phyloP scores from a whole-genome alignment of 129 eudicot species.

The Helianthus annuus region HanXRQr2.0-SUNRISE NC_035447.2:171163757-171164256 shows the following conservation, averaged over 20 bases:
- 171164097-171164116: too few species aligned
- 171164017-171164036: background rate
- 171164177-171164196: too few species aligned
- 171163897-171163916: constrained; percentile 43
- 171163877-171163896: constrained; percentile 50
- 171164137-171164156: too few species aligned
- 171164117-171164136: too few species aligned
- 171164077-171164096: too few species aligned
- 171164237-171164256: too few species aligned
- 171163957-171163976: constrained; percentile 6
- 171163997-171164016: background rate
- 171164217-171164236: too few species aligned
- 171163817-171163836: background rate
- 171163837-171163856: constrained; percentile 54
- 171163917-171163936: constrained; percentile 57
- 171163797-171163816: constrained; percentile 8
- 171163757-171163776: constrained; percentile 58
- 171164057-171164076: too few species aligned
- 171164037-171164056: too few species aligned
- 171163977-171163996: background rate
- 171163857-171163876: constrained; percentile 64
- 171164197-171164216: too few species aligned
- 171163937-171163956: constrained; percentile 82
- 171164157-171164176: too few species aligned
- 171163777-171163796: background rate